A percentile compares a stretch with the other conserved stretches of the same genome.
Evolutionary conservation across 2,329 filamentous ascomycete genomes (phyloP).

Genomic region (Aureobasidium pullulans): DNA sequence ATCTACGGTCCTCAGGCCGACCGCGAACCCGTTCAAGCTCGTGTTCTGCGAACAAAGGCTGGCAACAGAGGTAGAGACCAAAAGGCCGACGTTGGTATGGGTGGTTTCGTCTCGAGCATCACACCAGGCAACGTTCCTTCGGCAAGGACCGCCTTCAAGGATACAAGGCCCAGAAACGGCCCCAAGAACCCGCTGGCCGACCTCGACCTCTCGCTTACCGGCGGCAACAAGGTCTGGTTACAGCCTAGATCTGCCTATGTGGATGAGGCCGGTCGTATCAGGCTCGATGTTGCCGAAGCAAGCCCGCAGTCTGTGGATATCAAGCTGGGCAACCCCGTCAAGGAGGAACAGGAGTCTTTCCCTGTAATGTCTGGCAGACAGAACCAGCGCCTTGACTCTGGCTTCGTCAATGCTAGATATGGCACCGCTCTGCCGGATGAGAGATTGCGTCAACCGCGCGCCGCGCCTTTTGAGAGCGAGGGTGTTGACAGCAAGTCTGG

Average conservation of each 20-base stretch:
- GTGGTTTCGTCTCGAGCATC: constrained; percentile 36
- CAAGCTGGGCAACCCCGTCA: constrained; percentile 18
- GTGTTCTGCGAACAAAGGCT: constrained; percentile 46
- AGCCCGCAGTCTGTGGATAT: constrained; percentile 27
- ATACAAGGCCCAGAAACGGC: constrained; percentile 26
- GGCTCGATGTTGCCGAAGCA: constrained; percentile 27
- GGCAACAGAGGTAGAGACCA: constrained; percentile 27
- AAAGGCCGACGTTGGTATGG: constrained; percentile 36
- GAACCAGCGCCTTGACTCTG: neutral
- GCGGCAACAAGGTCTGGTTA: constrained; percentile 48
- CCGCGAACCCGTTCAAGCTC: constrained; percentile 47
- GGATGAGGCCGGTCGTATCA: constrained; percentile 38
- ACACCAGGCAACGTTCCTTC: neutral
- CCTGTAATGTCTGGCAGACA: neutral
- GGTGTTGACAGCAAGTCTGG: constrained; percentile 1
- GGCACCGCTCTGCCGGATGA: constrained; percentile 22
- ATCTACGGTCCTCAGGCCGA: constrained; percentile 51
- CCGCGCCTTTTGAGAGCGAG: constrained; percentile 22
- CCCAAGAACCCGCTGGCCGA: constrained; percentile 34
- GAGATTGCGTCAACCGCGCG: constrained; percentile 15
- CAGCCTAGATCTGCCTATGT: constrained; percentile 40
- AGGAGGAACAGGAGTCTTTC: neutral
- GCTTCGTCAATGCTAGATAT: constrained; percentile 19
- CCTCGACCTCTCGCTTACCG: constrained; percentile 38
- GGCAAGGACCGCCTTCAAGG: constrained; percentile 24